Evolutionary conservation across 2,329 filamentous ascomycete genomes (phyloP), one percentile per base, ranked within the genome.

Genomic region (Claviceps sp.): DNA sequence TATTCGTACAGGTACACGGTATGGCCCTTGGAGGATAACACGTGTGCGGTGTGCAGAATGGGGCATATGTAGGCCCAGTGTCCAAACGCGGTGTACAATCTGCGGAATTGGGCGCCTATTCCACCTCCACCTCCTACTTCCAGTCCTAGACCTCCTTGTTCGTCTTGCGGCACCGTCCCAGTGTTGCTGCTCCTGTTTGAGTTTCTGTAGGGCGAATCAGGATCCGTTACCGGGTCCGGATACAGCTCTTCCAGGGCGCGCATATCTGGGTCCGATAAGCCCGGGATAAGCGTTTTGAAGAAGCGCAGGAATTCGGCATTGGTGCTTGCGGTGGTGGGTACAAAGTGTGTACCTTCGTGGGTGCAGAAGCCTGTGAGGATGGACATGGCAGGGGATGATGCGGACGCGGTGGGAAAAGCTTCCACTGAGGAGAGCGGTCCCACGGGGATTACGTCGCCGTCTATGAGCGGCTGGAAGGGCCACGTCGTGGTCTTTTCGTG

Each of bases 381-480:
- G 7, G 60, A 52, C 2, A 58, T 4, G 8, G 18, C 8, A 20
- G 42, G 8, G 18, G 42, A 16, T 34, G 37, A 41, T n/a, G 24
- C 9, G 5, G 38, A 40, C 38, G 38, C 38, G 6, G 38, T 6
- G 13, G 38, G 16, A 8, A 40, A 18, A 5, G 13, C 14, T 11
- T 70, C 62, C 79, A 79, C 84, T n/a, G 74, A 72, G n/a, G 72
- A 68, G 13, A 84, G 70, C 3, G 84, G 83, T 11, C 75, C 66
- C 26, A 74, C 70, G 2, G 74, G 70, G 50, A 87, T 79, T 14
- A 82, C 63, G 13, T 76, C 73, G 4, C 63, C 75, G 59, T 85
- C 82, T 52, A 87, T 76, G 38, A 82, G 78, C 7, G 84, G 84
- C 59, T 87, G 84, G 67, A 86, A 88, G 0, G 85, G 72, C 78